Percentiles rank a stretch among this genome's conserved stretches.
Evolutionary conservation across 176 grass and related monocot genomes (phyloP).

Genomic region (Hyparrhenia diplandra): DNA sequence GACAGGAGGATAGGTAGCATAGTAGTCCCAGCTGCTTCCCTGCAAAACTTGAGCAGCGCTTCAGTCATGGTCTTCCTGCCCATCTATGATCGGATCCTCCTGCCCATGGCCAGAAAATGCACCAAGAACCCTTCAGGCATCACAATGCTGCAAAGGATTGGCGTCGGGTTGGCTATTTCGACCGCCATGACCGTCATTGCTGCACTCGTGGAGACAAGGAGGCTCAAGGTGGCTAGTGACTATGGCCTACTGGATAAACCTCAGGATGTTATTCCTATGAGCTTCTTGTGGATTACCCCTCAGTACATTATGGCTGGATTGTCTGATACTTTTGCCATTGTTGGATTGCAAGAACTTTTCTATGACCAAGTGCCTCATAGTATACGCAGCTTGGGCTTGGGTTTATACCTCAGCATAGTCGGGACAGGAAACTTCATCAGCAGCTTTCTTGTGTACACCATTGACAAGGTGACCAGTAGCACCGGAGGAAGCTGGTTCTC

Average conservation of each 20-base stretch:
- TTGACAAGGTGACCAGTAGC: constrained; percentile 5
- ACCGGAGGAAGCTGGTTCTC: constrained; percentile 44
- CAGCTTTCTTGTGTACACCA: constrained; percentile 12
- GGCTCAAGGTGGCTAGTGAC: constrained; percentile 35
- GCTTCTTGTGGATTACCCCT: constrained; percentile 44
- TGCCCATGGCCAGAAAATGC: constrained; percentile 26
- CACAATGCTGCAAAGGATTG: constrained; percentile 58
- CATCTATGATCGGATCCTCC: constrained; percentile 41
- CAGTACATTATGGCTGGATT: constrained; percentile 37
- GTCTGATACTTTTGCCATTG: constrained; percentile 37
- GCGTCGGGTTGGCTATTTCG: constrained; percentile 21
- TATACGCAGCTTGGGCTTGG: constrained; percentile 43
- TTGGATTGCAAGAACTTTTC: constrained; percentile 65
- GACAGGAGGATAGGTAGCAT: constrained; percentile 39
- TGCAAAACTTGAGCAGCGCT: not conserved
- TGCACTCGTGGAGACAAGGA: constrained; percentile 43
- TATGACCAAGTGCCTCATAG: constrained; percentile 57
- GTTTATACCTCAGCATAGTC: constrained; percentile 43
- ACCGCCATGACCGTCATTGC: constrained; percentile 1
- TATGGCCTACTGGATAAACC: constrained; percentile 41
- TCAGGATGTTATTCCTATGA: constrained; percentile 21
- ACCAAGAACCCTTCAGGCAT: constrained; percentile 28
- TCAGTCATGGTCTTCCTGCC: constrained; percentile 39
- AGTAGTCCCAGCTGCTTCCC: constrained; percentile 33
- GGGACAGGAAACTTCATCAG: constrained; percentile 35